Percentiles rank a stretch among this genome's conserved stretches.
phyloP scores from a whole-genome alignment of 2,329 filamentous ascomycete species.

The Stemphylium lycopersici region DNA sequence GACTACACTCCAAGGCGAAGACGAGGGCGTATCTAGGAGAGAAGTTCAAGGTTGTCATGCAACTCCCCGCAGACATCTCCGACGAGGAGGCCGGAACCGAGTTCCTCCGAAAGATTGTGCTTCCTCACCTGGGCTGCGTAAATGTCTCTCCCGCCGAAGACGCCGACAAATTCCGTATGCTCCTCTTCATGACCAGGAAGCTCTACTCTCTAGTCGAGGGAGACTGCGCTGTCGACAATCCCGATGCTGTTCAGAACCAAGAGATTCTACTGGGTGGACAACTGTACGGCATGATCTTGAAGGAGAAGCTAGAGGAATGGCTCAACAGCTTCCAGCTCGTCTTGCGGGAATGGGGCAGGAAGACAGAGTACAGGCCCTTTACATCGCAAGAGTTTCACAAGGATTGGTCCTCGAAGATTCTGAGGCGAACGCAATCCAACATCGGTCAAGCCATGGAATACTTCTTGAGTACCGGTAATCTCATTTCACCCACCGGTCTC shows the following conservation, averaged over 20 bases:
- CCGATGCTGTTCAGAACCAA: constrained; percentile 94
- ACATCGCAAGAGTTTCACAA: constrained; percentile 75
- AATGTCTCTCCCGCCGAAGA: constrained; percentile 85
- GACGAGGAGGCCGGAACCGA: constrained; percentile 90
- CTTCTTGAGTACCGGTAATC: constrained; percentile 93
- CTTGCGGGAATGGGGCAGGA: constrained; percentile 61
- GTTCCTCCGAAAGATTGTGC: constrained; percentile 85
- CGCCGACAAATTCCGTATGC: constrained; percentile 88
- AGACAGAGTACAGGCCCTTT: constrained; percentile 64
- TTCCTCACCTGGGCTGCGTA: constrained; percentile 88
- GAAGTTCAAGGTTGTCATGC: constrained; percentile 88
- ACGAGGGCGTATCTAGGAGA: constrained; percentile 86
- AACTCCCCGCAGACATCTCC: constrained; percentile 80
- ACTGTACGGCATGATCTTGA: constrained; percentile 92
- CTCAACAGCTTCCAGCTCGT: constrained; percentile 67
- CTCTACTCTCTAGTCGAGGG: constrained; percentile 91
- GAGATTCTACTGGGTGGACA: constrained; percentile 93
- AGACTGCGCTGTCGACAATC: constrained; percentile 92
- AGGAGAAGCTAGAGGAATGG: constrained; percentile 92
- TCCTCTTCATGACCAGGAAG: constrained; percentile 96
- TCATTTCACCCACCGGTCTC: constrained; percentile 87
- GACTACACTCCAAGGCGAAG: constrained; percentile 78
- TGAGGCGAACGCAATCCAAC: constrained; percentile 84
- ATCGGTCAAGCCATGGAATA: constrained; percentile 88
- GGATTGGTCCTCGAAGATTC: constrained; percentile 79